Conservation (phyloP, 2,329 filamentous ascomycete species). For the Pseudocercospora fijiensis region DNA sequence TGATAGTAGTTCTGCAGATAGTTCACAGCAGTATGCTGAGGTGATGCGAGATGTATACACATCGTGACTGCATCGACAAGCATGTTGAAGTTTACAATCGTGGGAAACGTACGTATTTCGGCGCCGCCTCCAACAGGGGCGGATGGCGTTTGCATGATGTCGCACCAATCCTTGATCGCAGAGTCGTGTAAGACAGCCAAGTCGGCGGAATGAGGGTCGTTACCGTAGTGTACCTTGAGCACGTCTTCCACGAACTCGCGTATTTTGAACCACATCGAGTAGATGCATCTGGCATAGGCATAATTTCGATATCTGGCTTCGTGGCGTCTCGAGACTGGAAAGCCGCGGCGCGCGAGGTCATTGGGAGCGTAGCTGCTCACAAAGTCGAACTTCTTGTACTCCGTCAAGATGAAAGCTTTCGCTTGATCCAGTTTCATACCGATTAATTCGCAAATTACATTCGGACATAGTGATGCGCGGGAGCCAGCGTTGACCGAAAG, state of each 20-base stretch:
- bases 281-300: conserved; percentile 50
- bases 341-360: conserved; percentile 48
- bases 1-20: conserved; percentile 55
- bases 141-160: conserved; percentile 39
- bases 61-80: conserved; percentile 52
- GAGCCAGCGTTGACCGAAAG: conserved; percentile 52
- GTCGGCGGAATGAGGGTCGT: conserved; percentile 38
- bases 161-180: conserved; percentile 44
- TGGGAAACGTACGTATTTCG: conserved; percentile 47
- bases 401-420: conserved; percentile 42
- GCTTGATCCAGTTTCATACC: conserved; percentile 43
- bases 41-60: conserved; percentile 54
- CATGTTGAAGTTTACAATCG: conserved; percentile 44
- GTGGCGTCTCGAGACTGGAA: conserved; percentile 36
- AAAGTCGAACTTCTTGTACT: conserved; percentile 50
- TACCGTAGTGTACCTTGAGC: conserved; percentile 18
- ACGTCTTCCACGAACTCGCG: conserved; percentile 43
- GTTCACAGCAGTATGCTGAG: conserved; percentile 54
- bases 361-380: conserved; percentile 48
- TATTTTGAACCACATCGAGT: conserved; percentile 48
- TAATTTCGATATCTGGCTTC: conserved; percentile 50
- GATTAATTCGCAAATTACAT: conserved; percentile 46
- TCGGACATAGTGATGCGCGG: conserved; percentile 47
- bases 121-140: conserved; percentile 33
- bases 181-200: conserved; percentile 34